Conservation (phyloP, 2,329 filamentous ascomycete genomes). For the Fusarium udum region DNA sequence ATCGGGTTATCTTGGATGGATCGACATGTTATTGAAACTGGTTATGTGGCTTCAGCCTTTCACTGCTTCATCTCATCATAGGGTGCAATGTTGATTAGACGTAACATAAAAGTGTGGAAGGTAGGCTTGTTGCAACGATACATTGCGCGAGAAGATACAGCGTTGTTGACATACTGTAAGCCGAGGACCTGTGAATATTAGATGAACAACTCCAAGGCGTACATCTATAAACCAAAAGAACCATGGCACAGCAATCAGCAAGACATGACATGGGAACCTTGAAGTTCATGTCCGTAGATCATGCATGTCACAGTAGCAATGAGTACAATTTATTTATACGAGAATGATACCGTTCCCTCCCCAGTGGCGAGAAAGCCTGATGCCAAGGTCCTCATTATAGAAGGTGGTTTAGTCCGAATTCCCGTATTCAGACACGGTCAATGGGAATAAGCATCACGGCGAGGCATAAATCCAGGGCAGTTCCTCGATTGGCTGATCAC, state of each 20-base stretch:
- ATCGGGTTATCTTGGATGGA: not conserved
- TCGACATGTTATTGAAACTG: not conserved
- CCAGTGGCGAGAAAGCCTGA: not conserved
- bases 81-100: no score
- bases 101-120: not conserved
- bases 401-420: not conserved
- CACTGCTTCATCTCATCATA: not conserved
- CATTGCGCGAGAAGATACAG: not conserved
- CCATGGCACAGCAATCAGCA: not conserved
- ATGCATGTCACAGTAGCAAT: not conserved
- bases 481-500: not conserved
- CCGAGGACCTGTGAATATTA: not conserved
- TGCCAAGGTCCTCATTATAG: not conserved
- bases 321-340: not conserved
- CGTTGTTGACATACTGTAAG: not conserved
- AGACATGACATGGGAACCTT: not conserved
- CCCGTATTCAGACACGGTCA: not conserved
- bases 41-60: not conserved
- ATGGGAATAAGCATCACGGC: conserved; percentile 7
- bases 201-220: not conserved
- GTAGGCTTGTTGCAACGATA: not conserved
- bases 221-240: not conserved
- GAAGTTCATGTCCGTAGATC: not conserved
- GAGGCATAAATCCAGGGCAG: not conserved
- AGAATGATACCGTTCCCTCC: not conserved